phyloP scores from a whole-genome alignment of 164 flowering plant genomes.

The Echeveria elegans region DNA sequence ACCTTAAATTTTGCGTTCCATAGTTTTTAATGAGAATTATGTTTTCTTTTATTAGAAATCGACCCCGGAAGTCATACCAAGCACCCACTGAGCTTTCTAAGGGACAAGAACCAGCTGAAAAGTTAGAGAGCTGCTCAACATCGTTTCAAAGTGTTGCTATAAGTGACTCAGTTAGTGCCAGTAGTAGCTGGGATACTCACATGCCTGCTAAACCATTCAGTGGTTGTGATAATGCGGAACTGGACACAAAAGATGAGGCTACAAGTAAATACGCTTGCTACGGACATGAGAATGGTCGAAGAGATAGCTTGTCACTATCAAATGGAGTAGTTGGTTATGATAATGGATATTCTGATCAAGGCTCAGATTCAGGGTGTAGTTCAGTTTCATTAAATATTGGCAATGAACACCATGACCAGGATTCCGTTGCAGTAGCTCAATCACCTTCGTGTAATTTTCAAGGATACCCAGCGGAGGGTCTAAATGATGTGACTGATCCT shows the following conservation, averaged over 20 bases:
- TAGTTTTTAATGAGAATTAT: not conserved
- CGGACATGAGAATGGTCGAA: not conserved
- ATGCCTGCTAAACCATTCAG: not conserved
- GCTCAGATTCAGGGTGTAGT: slow-evolving; percentile 9
- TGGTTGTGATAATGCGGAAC: not conserved
- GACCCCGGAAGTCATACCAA: slow-evolving; percentile 29
- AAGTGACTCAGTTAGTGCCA: not conserved
- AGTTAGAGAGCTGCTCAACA: not conserved
- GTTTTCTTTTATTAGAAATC: slow-evolving; percentile 19
- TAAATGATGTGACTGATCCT: not conserved
- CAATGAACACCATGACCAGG: not conserved
- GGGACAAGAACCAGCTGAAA: not conserved
- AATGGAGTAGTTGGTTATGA: slow-evolving; percentile 11
- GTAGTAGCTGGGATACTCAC: not conserved
- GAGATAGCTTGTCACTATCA: not conserved
- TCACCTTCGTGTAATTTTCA: no score
- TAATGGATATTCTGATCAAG: slow-evolving; percentile 7
- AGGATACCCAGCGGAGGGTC: not conserved
- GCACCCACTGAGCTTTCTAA: slow-evolving; percentile 19
- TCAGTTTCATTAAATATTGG: not conserved
- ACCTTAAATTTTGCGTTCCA: not conserved
- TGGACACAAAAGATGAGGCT: not conserved
- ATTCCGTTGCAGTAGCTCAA: no score
- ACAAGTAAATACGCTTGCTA: not conserved
- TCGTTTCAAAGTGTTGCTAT: not conserved